phyloP scores from a whole-genome alignment of 2,329 filamentous ascomycete species.

The Akanthomyces lecanii region DNA sequence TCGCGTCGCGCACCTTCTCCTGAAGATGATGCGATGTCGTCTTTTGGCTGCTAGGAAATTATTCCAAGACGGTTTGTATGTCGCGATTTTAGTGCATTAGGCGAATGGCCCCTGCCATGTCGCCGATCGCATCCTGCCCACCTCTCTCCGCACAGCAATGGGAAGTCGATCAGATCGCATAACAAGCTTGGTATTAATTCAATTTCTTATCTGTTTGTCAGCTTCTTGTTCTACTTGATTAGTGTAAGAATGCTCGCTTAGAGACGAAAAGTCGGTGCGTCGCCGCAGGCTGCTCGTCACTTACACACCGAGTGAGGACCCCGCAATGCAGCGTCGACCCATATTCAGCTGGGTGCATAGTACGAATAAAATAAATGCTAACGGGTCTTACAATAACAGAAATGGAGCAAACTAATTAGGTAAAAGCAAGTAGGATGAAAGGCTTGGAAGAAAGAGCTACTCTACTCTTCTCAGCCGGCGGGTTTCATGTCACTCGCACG shows the following conservation, averaged over 20 bases:
- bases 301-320: too few species aligned
- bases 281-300: background rate
- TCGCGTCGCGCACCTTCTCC: background rate
- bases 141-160: background rate
- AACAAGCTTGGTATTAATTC: constrained; percentile 2
- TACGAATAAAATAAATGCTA: too few species aligned
- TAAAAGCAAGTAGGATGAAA: too few species aligned
- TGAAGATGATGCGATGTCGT: constrained; percentile 2
- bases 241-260: background rate
- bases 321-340: too few species aligned
- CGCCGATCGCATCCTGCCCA: background rate
- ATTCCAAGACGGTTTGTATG: constrained; percentile 7
- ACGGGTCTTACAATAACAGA: too few species aligned
- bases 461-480: too few species aligned
- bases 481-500: too few species aligned
- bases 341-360: background rate
- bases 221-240: background rate
- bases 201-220: background rate
- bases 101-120: background rate
- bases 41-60: background rate
- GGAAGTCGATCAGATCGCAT: background rate
- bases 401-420: too few species aligned
- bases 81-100: constrained; percentile 14
- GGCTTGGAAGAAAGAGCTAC: too few species aligned
- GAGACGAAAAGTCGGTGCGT: background rate